Base-by-base conservation (phyloP, 2,329 filamentous ascomycete genomes). In the Penicillium sp. region DNA sequence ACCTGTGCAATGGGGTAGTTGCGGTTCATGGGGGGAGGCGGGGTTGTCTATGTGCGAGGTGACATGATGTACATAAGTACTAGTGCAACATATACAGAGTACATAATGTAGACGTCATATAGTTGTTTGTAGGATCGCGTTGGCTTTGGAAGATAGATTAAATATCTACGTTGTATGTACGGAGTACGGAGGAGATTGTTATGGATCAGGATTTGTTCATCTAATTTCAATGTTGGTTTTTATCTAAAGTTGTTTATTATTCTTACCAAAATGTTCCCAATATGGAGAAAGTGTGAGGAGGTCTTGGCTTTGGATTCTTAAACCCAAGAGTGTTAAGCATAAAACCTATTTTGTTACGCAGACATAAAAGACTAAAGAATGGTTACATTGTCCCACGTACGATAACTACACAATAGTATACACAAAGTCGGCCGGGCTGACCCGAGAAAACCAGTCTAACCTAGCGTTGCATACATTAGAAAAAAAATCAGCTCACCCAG, bases 81-180 rank as follows among this genome's bases (percentile, higher is more conserved):
- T 5, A 8, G 4, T 38, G 17, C 17, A 38, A 38, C 31, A 33
- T 13, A 13, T 13, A 33, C 12, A 13, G 31, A 15, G 33, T 17
- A 35, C 33, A 35, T 35, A 35, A 35, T 35, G 17, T 38, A 51
- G n/a, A 56, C 40, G 54, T 56, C 54, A 56, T 40, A 12, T 21
- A 3, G 31, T 17, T 38, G 17, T 45, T 23, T 50, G 46, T 13
- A 42, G 29, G 17, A 15, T 21, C 29, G 25, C 21, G 23, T 6
- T 38, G 13, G 13, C 1, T 10, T 45, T 21, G 13, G 10, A 23
- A 35, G 17, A 35, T 37, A 23, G 21, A 31, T 48, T 41, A 29
- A 6, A n/a, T 29, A 17, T 19, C 23, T 23, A 25, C 25, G 25
- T 25, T 25, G 25, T 25, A 23, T 9, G 2, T 13, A 6, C 5